Evolutionary conservation across 2,329 filamentous ascomycete species (phyloP).

Genomic region (Rhexocercosporidium sp.): DNA sequence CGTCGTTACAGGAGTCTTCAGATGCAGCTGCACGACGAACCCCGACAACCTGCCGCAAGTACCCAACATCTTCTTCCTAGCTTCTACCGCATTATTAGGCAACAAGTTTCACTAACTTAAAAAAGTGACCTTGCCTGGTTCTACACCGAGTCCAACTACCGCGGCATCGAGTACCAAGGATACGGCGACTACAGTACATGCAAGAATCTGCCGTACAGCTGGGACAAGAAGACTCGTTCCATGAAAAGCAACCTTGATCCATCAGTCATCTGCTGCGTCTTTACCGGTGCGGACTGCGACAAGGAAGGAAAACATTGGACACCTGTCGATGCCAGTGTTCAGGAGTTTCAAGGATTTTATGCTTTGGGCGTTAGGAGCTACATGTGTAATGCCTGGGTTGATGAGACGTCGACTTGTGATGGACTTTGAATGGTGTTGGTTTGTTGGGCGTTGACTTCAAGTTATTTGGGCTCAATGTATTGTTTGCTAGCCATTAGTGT

Average conservation of each 20-base stretch:
- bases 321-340: not conserved
- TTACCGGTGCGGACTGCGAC: not conserved
- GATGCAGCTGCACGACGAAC: not conserved
- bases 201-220: constrained; percentile 13
- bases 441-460: not conserved
- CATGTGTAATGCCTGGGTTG: constrained; percentile 6
- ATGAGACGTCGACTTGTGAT: constrained; percentile 12
- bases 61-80: not conserved
- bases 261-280: constrained; percentile 13
- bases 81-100: not conserved
- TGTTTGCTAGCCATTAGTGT: not conserved
- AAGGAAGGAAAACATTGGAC: not conserved
- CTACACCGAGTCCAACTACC: constrained; percentile 5
- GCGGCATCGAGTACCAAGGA: constrained; percentile 6
- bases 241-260: not conserved
- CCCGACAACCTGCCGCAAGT: not conserved
- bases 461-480: not conserved
- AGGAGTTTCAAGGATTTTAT: not conserved
- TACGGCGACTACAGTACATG: constrained; percentile 15
- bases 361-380: not conserved
- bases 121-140: constrained; percentile 10
- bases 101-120: not conserved
- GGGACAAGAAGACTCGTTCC: constrained; percentile 14
- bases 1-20: not conserved
- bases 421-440: not conserved